Conservation (phyloP, 305 asterid species). For the Fraxinus latifolia region DNA sequence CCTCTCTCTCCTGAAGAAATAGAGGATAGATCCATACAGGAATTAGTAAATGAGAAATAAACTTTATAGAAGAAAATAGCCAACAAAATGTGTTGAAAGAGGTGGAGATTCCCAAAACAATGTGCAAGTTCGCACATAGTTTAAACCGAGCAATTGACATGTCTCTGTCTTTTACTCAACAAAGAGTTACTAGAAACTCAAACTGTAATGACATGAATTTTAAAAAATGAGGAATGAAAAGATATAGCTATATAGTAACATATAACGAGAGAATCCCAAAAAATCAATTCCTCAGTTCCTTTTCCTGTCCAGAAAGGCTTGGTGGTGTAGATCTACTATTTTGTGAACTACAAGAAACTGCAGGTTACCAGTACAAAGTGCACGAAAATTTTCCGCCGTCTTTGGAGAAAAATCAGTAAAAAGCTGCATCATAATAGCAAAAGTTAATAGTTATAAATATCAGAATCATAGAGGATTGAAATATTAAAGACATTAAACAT, state of each 20-base stretch:
- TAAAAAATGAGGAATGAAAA: background rate
- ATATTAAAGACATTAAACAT: background rate
- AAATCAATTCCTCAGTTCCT: background rate
- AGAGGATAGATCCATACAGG: background rate
- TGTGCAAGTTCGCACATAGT: background rate
- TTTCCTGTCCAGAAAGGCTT: background rate
- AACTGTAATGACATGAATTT: background rate
- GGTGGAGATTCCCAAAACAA: background rate
- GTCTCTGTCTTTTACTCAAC: background rate
- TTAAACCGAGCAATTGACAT: background rate
- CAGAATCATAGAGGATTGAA: background rate
- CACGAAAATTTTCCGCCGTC: slow-evolving; percentile 92
- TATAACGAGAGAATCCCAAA: background rate
- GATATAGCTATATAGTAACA: background rate
- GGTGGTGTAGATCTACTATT: background rate
- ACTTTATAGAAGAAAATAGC: background rate
- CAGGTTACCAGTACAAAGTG: slow-evolving; percentile 83
- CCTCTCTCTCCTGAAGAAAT: slow-evolving; percentile 86
- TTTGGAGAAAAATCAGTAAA: slow-evolving; percentile 82
- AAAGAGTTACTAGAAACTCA: background rate
- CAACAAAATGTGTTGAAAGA: background rate
- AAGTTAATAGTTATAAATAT: slow-evolving; percentile 4
- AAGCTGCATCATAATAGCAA: slow-evolving; percentile 56
- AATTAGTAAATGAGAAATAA: background rate
- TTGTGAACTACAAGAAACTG: background rate